Evolutionary conservation across 2,329 filamentous ascomycete species (phyloP), one percentile per base, ranked within the genome.

Genomic region (Exophiala xenobiotica): DNA sequence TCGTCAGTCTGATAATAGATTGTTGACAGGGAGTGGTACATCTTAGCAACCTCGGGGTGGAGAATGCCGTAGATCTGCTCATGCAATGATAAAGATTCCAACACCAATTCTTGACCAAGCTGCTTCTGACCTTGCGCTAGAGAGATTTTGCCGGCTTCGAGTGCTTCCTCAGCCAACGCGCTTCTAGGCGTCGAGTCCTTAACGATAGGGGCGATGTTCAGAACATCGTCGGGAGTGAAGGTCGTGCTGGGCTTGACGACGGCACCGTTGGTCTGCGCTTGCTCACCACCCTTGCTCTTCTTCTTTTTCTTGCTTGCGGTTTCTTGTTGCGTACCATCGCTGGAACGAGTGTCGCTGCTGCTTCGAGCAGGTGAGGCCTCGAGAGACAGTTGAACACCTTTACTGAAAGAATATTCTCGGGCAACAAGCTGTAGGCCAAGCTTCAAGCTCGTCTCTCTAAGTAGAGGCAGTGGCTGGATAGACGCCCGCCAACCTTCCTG

Each of bases 61-160:
- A 99, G 79, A 51, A 97, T 95, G 54, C 93, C 93, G 65, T 99
- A 99, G 61, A 99, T 97, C 71, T 99, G 93, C 77, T 99, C 93
- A 65, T 99, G 92, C 37, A 99, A 77, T 39, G 93, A 96, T 54
- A 99, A 76, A 29, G 91, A 96, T 71, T 99, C 93, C n/a, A 97
- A 76, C 23, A 99, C 81, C 50, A 99, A 80, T 70, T 99, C 93
- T 71, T 96, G 91, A 33, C 93, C 93, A 39, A 99, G 82, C 72
- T 96, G 93, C 74, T 88, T 92, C 76, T 99, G 90, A 67, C 89
- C 87, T 68, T 97, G 92, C 63, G 93, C 83, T 55, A 99, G 85
- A n/a, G 92, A 96, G 66, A 99, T 92, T 46, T 91, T 88, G 19
- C 93, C 93, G 51, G 92, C 93, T 70, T 99, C 93, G 37, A 99